A percentile compares a stretch with the other conserved stretches of the same genome.
Conservation (phyloP, 75 land plant species). For the Selaginella moellendorffii region DNA sequence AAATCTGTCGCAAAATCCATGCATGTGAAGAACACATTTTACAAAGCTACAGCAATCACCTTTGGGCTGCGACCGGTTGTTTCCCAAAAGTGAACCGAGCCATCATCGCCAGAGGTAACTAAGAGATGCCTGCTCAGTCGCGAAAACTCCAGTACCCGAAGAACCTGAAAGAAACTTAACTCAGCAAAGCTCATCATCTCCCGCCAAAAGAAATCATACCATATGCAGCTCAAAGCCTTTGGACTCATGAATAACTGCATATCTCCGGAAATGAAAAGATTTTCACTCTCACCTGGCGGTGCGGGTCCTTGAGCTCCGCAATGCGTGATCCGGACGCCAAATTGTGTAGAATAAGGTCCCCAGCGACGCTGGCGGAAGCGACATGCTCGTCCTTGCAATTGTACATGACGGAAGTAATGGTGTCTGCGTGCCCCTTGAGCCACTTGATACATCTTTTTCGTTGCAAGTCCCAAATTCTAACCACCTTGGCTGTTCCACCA, state of each 20-base stretch:
- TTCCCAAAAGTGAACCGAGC: conserved; percentile 88
- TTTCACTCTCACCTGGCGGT: conserved; percentile 49
- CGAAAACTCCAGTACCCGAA: conserved; percentile 93
- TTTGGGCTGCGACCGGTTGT: conserved; percentile 82
- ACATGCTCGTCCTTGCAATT: conserved; percentile 93
- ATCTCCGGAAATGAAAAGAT: background rate
- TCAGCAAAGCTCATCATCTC: too few species aligned
- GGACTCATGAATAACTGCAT: background rate
- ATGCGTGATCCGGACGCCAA: conserved; percentile 86
- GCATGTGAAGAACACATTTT: too few species aligned
- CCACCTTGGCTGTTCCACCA: conserved; percentile 81
- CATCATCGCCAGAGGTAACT: conserved; percentile 95
- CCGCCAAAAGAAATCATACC: too few species aligned
- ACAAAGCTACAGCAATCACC: conserved; percentile 30
- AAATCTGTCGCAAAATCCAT: conserved; percentile 50
- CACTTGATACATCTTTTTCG: conserved; percentile 87
- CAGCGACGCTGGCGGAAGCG: conserved; percentile 87
- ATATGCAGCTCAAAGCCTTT: too few species aligned
- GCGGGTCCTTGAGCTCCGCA: conserved; percentile 82
- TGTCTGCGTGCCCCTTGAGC: conserved; percentile 81
- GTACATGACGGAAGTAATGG: conserved; percentile 80
- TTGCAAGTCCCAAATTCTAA: conserved; percentile 95
- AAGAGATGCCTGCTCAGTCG: conserved; percentile 75
- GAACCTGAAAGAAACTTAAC: too few species aligned
- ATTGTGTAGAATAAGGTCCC: conserved; percentile 90